phyloP scores from a whole-genome alignment of 2,329 filamentous ascomycete species.

The Waltergamsia citrina region DNA sequence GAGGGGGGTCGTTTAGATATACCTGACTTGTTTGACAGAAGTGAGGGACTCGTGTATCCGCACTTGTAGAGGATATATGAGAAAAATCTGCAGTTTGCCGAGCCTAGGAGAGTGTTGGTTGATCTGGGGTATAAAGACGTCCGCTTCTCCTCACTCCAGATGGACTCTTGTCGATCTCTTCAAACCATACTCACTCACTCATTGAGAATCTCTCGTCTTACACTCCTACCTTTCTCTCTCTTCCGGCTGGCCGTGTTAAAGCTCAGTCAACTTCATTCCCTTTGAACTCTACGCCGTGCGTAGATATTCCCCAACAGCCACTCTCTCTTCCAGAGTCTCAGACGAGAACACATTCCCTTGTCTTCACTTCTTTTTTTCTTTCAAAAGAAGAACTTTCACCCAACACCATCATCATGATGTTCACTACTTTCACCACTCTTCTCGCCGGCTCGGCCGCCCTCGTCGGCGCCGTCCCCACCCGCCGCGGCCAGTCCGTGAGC shows the following conservation, averaged over 20 bases:
- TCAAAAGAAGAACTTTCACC: neutral
- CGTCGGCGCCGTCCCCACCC: constrained; percentile 10
- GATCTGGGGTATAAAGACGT: neutral
- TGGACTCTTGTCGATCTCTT: neutral
- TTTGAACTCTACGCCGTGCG: constrained; percentile 2
- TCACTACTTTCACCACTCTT: constrained; percentile 11
- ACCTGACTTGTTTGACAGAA: too few species aligned
- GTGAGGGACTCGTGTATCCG: too few species aligned
- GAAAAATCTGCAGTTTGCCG: constrained; percentile 1
- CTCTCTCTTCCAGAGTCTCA: neutral
- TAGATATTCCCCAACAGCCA: constrained; percentile 2
- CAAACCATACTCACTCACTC: neutral
- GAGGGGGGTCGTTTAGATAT: too few species aligned
- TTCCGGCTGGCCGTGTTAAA: constrained; percentile 5
- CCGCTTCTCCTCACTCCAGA: neutral
- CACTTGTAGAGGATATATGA: neutral
- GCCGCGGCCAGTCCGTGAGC: constrained; percentile 7
- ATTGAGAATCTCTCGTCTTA: neutral
- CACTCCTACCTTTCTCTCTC: neutral
- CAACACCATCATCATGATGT: constrained; percentile 9
- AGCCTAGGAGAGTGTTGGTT: neutral
- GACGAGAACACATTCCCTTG: neutral
- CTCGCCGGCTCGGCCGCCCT: constrained; percentile 12
- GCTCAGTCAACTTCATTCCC: constrained; percentile 2
- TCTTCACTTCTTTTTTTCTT: too few species aligned